Evolutionary conservation across 2,329 filamentous ascomycete genomes (phyloP).

Genomic region (Arthrobotrys iridis): DNA sequence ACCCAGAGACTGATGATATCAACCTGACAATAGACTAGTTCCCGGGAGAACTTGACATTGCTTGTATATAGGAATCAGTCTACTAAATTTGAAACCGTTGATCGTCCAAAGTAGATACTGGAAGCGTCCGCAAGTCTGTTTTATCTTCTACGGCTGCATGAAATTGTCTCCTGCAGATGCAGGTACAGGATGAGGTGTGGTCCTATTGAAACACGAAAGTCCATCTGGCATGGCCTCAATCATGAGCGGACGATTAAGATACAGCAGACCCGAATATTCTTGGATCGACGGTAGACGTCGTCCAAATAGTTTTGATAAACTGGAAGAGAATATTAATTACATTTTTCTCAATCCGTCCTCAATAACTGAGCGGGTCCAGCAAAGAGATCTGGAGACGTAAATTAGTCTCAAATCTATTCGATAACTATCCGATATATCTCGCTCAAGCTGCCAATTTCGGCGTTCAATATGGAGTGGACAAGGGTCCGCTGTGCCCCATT

Average conservation of each 20-base stretch:
- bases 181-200: slow-evolving; percentile 24
- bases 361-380: background rate
- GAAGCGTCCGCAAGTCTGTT: slow-evolving; percentile 19
- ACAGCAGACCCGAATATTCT: too few species aligned
- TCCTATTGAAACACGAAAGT: background rate
- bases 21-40: background rate
- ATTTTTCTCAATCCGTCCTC: too few species aligned
- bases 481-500: slow-evolving; percentile 20
- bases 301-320: too few species aligned
- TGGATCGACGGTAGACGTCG: too few species aligned
- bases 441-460: slow-evolving; percentile 50
- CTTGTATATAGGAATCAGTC: slow-evolving; percentile 22
- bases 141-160: slow-evolving; percentile 34
- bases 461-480: slow-evolving; percentile 23
- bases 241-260: background rate
- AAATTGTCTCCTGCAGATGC: slow-evolving; percentile 49
- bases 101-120: slow-evolving; percentile 33
- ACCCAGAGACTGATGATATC: background rate
- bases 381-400: background rate
- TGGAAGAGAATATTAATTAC: too few species aligned
- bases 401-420: slow-evolving; percentile 4
- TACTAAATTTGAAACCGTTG: slow-evolving; percentile 29
- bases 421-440: slow-evolving; percentile 47
- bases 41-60: background rate
- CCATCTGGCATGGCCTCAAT: background rate